Percentiles rank a stretch among this genome's conserved stretches.
Evolutionary conservation across 1,284 basidiomycete genomes (phyloP).

Genomic region (Vanrija sp.): DNA sequence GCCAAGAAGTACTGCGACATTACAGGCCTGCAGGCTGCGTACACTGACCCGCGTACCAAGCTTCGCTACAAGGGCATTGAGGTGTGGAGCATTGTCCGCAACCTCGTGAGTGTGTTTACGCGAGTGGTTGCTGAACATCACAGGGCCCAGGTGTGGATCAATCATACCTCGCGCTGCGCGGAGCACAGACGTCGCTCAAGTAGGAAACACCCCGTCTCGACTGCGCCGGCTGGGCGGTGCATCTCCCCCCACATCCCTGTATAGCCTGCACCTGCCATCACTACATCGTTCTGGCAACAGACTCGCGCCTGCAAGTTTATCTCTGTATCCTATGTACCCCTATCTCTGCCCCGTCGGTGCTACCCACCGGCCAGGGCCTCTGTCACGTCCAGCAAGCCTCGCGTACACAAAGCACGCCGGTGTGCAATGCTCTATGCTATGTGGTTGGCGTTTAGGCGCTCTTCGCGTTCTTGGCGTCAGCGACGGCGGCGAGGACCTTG

Average conservation of each 20-base stretch:
- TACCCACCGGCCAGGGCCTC: too few relatives aligned
- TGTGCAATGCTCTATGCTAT: too few relatives aligned
- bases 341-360: too few relatives aligned
- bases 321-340: too few relatives aligned
- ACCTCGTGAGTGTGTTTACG: slow-evolving; percentile 32
- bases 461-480: background rate
- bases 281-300: too few relatives aligned
- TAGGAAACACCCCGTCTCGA: slow-evolving; percentile 4
- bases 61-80: slow-evolving; percentile 49
- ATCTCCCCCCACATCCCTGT: background rate
- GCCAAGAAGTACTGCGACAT: slow-evolving; percentile 55
- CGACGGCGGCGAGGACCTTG: slow-evolving; percentile 1
- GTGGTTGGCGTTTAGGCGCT: too few relatives aligned
- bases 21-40: slow-evolving; percentile 51
- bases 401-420: too few relatives aligned
- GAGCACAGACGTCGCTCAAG: slow-evolving; percentile 46
- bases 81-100: slow-evolving; percentile 47
- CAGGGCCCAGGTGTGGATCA: slow-evolving; percentile 49
- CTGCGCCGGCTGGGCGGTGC: slow-evolving; percentile 5
- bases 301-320: too few relatives aligned
- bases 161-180: slow-evolving; percentile 44
- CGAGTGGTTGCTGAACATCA: background rate
- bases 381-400: too few relatives aligned
- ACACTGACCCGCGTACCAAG: slow-evolving; percentile 50
- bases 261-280: too few relatives aligned